These are phyloP conservation scores for Croton laevigatus DNA, from an alignment of 441 rosid species.

Conservation along the genomic window DNA sequence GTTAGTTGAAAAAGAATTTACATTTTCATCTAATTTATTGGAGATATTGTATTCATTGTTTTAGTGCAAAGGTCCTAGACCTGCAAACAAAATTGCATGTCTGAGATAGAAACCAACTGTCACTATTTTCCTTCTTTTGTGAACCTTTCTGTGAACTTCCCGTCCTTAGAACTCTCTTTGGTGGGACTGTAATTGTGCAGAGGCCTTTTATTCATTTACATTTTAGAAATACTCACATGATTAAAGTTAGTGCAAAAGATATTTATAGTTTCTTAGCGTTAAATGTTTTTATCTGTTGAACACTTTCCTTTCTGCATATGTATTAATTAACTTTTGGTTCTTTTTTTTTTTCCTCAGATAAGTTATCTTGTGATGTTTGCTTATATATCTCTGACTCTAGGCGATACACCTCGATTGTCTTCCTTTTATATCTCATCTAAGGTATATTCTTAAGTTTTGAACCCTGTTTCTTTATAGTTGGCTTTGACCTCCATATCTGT, in stretches of 20 bases:
- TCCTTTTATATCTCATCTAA: conserved; percentile 82
- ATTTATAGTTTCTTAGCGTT: not conserved
- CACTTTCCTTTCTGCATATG: not conserved
- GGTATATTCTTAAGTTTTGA: conserved; percentile 41
- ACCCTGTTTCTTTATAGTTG: conserved; percentile 3
- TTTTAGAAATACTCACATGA: not conserved
- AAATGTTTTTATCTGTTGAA: not conserved
- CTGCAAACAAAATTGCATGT: not conserved
- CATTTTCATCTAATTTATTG: not conserved
- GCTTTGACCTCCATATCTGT: not conserved
- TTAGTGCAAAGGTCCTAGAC: not conserved
- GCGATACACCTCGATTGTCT: conserved; percentile 68
- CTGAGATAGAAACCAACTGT: not conserved
- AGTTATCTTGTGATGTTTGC: conserved; percentile 99
- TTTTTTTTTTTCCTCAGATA: conserved; percentile 58
- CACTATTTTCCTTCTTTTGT: not conserved
- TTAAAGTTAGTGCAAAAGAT: not conserved
- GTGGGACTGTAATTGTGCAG: not conserved
- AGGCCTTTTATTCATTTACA: not conserved
- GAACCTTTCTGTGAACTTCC: not conserved
- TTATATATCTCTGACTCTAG: conserved; percentile 89
- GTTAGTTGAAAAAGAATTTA: not conserved
- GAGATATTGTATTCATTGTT: not conserved
- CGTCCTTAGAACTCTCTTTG: not conserved
- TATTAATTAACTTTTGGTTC: not conserved